phyloP scores from a whole-genome alignment of 495 filamentous ascomycete genomes.

The Penicillium dipodomyicola region DNA sequence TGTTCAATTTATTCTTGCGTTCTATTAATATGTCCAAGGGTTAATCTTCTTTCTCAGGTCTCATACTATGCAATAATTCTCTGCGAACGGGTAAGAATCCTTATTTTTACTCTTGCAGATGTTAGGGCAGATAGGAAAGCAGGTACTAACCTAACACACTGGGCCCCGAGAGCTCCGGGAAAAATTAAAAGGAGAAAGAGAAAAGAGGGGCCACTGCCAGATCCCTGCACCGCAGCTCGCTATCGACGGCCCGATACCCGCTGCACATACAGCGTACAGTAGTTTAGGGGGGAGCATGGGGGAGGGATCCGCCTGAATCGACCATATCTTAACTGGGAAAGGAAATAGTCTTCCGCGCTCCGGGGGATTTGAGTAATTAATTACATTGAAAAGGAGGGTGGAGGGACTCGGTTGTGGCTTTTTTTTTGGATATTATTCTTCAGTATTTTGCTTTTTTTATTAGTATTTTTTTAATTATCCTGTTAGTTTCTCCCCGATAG shows the following conservation, averaged over 20 bases:
- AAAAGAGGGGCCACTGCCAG: constrained; percentile 6
- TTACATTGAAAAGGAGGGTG: neutral
- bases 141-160: constrained; percentile 6
- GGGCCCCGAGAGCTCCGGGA: neutral
- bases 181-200: neutral
- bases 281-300: constrained; percentile 12
- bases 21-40: neutral
- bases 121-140: neutral
- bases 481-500: too few relatives aligned
- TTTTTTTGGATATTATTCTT: neutral
- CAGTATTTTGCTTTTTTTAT: neutral
- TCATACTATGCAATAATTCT: too few relatives aligned
- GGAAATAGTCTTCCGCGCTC: neutral
- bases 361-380: too few relatives aligned
- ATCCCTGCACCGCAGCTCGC: constrained; percentile 34
- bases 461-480: neutral
- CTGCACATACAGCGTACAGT: constrained; percentile 33
- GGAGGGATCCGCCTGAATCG: constrained; percentile 13
- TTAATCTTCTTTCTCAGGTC: neutral
- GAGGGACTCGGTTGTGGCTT: constrained; percentile 3
- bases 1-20: neutral
- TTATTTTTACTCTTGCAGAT: neutral
- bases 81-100: constrained; percentile 2
- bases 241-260: constrained; percentile 40
- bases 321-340: neutral